Evolutionary conservation across 208 protist species (phyloP).

Genomic region (Trypanosoma caninum): DNA sequence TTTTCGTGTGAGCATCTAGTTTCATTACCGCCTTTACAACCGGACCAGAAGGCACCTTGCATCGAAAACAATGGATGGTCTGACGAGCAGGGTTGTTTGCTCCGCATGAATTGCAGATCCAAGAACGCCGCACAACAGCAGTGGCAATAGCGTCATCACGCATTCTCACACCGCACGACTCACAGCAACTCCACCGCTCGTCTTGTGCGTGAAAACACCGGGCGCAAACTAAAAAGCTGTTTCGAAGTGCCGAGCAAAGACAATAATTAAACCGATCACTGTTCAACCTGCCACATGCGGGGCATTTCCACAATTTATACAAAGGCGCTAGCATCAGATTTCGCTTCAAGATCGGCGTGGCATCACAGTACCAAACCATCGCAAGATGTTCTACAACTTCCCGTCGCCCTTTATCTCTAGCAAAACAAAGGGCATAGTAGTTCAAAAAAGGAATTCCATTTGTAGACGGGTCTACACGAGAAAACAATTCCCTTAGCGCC

Average conservation of each 20-base stretch:
- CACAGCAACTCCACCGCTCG: conserved; percentile 61
- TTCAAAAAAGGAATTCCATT: conserved; percentile 60
- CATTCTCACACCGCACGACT: conserved; percentile 49
- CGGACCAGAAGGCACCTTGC: conserved; percentile 45
- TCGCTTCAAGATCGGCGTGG: conserved; percentile 38
- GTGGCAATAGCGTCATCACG: conserved; percentile 16
- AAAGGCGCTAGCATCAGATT: conserved; percentile 35
- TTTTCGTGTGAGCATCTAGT: not conserved
- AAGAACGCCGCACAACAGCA: conserved; percentile 56
- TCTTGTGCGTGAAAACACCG: conserved; percentile 74
- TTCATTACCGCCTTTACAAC: conserved; percentile 9
- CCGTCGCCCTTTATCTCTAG: conserved; percentile 39
- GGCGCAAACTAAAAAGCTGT: conserved; percentile 62
- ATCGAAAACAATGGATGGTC: conserved; percentile 62
- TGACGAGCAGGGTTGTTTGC: conserved; percentile 72
- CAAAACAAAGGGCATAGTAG: conserved; percentile 77
- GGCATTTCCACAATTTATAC: conserved; percentile 79
- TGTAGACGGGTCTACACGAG: conserved; percentile 49
- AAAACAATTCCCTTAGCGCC: conserved; percentile 56
- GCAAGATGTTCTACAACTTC: conserved; percentile 65
- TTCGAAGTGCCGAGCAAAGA: conserved; percentile 76
- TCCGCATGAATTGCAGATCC: conserved; percentile 54
- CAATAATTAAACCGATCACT: conserved; percentile 91
- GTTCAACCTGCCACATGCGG: conserved; percentile 70
- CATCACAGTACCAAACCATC: conserved; percentile 59